Evolutionary conservation across 208 protist genomes (phyloP).

Genomic region (Acanthamoeba sp.): DNA sequence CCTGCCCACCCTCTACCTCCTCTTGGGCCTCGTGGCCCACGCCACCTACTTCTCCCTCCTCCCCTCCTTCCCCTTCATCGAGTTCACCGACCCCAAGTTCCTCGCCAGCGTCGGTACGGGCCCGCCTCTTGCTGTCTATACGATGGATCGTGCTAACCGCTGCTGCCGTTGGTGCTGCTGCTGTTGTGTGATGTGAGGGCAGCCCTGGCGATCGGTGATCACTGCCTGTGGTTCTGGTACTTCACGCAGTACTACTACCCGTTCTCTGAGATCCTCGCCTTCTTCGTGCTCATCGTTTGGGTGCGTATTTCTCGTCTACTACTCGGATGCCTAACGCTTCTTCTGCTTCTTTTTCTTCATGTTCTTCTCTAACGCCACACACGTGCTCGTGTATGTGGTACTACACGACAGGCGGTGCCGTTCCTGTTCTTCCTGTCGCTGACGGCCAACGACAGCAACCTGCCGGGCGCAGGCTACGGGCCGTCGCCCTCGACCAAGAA

Average conservation of each 20-base stretch:
- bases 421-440: slow-evolving; percentile 76
- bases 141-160: too few relatives aligned
- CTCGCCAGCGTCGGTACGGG: slow-evolving; percentile 64
- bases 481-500: neutral
- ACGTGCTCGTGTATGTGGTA: neutral
- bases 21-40: slow-evolving; percentile 60
- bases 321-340: too few relatives aligned
- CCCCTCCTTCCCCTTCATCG: slow-evolving; percentile 72
- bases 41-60: slow-evolving; percentile 73
- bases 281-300: slow-evolving; percentile 82
- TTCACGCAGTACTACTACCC: slow-evolving; percentile 79
- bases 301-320: too few relatives aligned
- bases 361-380: too few relatives aligned
- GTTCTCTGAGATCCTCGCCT: slow-evolving; percentile 76
- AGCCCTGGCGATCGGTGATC: slow-evolving; percentile 56
- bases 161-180: neutral
- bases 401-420: neutral
- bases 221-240: slow-evolving; percentile 74
- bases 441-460: slow-evolving; percentile 75
- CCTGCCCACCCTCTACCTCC: slow-evolving; percentile 49
- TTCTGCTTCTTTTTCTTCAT: too few relatives aligned
- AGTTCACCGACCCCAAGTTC: slow-evolving; percentile 70
- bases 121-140: too few relatives aligned
- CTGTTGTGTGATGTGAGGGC: neutral
- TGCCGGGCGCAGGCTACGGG: slow-evolving; percentile 34